Evolutionary conservation across 2,329 filamentous ascomycete genomes (phyloP).

Genomic region (Penicillium sp.): DNA sequence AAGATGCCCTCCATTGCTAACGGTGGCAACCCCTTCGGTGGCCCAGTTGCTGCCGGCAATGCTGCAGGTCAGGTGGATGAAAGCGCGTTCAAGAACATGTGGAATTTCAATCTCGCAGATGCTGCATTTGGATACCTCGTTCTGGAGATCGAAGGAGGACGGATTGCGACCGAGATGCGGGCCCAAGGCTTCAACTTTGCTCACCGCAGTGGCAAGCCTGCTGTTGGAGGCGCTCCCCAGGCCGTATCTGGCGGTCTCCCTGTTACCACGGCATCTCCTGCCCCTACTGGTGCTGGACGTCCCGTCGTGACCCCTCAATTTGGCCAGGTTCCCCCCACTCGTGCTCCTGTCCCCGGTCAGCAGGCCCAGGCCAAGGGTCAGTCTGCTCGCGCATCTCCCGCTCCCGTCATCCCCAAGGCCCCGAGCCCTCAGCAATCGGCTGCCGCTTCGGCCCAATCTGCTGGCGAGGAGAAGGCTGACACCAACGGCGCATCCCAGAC

Average conservation of each 20-base stretch:
- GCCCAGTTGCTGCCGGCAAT: constrained; percentile 68
- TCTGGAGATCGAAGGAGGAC: constrained; percentile 88
- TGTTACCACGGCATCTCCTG: constrained; percentile 36
- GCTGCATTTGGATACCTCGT: constrained; percentile 96
- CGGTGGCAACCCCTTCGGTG: constrained; percentile 94
- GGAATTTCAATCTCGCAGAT: constrained; percentile 99
- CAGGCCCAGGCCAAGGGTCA: constrained; percentile 33
- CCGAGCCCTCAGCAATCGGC: constrained; percentile 38
- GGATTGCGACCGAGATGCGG: constrained; percentile 97
- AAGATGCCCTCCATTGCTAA: constrained; percentile 97
- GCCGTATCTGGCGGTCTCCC: constrained; percentile 28
- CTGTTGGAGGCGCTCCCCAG: constrained; percentile 36
- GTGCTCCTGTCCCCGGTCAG: constrained; percentile 29
- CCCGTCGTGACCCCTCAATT: constrained; percentile 41
- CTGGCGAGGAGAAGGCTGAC: constrained; percentile 50
- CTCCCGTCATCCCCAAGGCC: constrained; percentile 44
- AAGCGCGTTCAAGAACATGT: constrained; percentile 99
- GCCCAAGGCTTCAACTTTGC: constrained; percentile 99
- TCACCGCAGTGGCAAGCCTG: constrained; percentile 83
- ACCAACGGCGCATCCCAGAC: constrained; percentile 54
- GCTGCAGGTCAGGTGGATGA: constrained; percentile 89
- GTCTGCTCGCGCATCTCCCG: constrained; percentile 40
- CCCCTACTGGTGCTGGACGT: constrained; percentile 39
- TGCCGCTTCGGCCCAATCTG: constrained; percentile 42
- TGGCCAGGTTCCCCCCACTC: constrained; percentile 41